Evolutionary conservation across 345 rosid genomes (phyloP), one percentile per base, ranked within the genome.

Genomic region (Triadica sebifera): DNA sequence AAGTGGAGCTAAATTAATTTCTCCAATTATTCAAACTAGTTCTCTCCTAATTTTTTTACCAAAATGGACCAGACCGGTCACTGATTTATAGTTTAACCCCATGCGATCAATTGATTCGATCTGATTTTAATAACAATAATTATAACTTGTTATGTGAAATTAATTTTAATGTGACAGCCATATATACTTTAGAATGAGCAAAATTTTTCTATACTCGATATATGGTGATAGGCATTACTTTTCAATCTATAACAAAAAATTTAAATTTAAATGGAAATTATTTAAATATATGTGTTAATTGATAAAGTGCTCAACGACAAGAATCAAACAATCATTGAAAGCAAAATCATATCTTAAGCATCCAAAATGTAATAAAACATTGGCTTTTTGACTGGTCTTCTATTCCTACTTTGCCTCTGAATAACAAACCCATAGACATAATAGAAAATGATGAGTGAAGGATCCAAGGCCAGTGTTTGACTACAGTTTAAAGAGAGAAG

Each of bases 341-440:
- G 78, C 76, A 47, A 22, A 69, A 76, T 76, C 76, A 76, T 71
- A 73, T 70, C 79, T 43, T 43, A 53, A 69, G 70, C 62, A 70
- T 56, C 70, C 46, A 77, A 78, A 39, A 73, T 69, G 67, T 47
- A 69, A 66, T 72, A 50, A 65, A 68, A 73, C 61, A 66, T 67
- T 73, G 71, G 73, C 49, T 85, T 82, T 85, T 87, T 87, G 88
- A 87, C 88, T 64, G 83, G 81, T 82, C 86, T 80, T 81, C 65
- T 61, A 39, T 43, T 39, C 38, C 72, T 37, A 12, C 67, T 59
- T 62, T 53, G 15, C 69, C 73, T 72, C 47, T 2, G 16, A 69
- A 63, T 43, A 43, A 51, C 59, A 16, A 68, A 41, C 63, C 12
- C 39, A 9, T 47, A 57, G 19, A 55, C 50, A 61, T 50, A 19